Evolutionary conservation across 2,329 filamentous ascomycete genomes (phyloP), one percentile per base, ranked within the genome.

Genomic region (Diaporthe nobilis): DNA sequence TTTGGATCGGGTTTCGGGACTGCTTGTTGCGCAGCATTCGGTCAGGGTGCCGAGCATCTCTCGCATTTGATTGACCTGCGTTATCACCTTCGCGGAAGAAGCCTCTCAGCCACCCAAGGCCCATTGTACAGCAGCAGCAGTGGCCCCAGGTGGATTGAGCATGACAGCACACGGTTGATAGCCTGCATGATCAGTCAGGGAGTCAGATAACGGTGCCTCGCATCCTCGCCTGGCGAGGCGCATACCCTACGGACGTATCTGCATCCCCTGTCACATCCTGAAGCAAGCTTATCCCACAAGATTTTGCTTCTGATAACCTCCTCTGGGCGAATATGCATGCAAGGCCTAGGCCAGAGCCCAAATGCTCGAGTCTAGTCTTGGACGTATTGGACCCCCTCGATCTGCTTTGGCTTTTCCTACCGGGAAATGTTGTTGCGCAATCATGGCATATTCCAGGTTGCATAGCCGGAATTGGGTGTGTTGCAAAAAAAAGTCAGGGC

Each of bases 91-190:
- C 8, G 9, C 44, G 31, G 60, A 63, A 28, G 28, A 37, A 76
- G 53, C 74, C 71, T 57, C 61, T 63, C 71, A 71, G 71, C 63
- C 67, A 72, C 53, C 37, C 55, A 37, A 37, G 37, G 13, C 47
- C 44, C 31, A 47, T 9, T 34, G n/a, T 22, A 47, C 17, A 42
- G 28, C 49, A 31, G 10, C 20, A 68, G 31, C 25, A 55, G 22
- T 51, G 47, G 9, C 42, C 63, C 37, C 12, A 15, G 31, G 44
- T 71, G 72, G 71, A 42, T 39, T 71, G 68, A 44, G 42, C 25
- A 47, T 68, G 58, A 75, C 63, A 75, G 55, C 58, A 60, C 51
- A 49, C 60, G 65, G 47, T 61, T 61, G 51, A 55, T 61, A 57
- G 34, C 49, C 53, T 76, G 75, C 67, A 68, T 61, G 22, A 22